Percentiles rank a stretch among this genome's conserved stretches.
Evolutionary conservation across 345 rosid genomes (phyloP).

Genomic region (Microthlaspi erraticum): DNA sequence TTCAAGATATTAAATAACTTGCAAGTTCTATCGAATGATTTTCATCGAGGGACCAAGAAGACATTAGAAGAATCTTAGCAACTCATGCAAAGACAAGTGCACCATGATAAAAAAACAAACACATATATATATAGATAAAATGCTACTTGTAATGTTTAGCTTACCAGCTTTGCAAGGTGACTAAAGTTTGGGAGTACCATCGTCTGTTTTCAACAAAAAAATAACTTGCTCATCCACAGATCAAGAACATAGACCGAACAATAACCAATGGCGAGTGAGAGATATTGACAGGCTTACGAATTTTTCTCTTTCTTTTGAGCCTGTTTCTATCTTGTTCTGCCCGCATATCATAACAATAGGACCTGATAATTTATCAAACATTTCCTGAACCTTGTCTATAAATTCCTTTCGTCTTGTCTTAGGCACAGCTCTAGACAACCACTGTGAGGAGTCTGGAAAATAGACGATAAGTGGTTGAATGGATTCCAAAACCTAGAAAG

Average conservation of each 20-base stretch:
- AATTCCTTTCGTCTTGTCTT: constrained; percentile 71
- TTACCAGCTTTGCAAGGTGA: constrained; percentile 87
- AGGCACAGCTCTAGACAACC: constrained; percentile 92
- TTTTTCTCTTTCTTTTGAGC: constrained; percentile 82
- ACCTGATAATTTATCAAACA: constrained; percentile 74
- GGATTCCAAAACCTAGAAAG: constrained; percentile 76
- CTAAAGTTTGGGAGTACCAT: constrained; percentile 87
- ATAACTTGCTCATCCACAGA: constrained; percentile 18
- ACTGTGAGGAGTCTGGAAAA: constrained; percentile 81
- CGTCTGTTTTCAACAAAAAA: constrained; percentile 56
- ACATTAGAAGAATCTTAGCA: constrained; percentile 4
- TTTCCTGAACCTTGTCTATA: constrained; percentile 63
- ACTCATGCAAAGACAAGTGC: constrained; percentile 19
- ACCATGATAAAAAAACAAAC: not conserved
- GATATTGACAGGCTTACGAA: constrained; percentile 62
- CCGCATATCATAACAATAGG: constrained; percentile 91
- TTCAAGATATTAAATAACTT: constrained; percentile 13
- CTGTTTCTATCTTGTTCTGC: constrained; percentile 78
- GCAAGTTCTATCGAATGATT: constrained; percentile 7
- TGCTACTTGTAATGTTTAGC: constrained; percentile 19
- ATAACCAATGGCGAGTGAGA: constrained; percentile 24
- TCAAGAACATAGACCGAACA: constrained; percentile 21
- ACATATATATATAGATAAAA: not conserved
- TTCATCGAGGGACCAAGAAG: not conserved
- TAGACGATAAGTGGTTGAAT: constrained; percentile 82